These are phyloP conservation scores for Nevesoporus exiguus DNA, from an alignment of 768 basidiomycete genomes.

Conservation along the genomic window DNA sequence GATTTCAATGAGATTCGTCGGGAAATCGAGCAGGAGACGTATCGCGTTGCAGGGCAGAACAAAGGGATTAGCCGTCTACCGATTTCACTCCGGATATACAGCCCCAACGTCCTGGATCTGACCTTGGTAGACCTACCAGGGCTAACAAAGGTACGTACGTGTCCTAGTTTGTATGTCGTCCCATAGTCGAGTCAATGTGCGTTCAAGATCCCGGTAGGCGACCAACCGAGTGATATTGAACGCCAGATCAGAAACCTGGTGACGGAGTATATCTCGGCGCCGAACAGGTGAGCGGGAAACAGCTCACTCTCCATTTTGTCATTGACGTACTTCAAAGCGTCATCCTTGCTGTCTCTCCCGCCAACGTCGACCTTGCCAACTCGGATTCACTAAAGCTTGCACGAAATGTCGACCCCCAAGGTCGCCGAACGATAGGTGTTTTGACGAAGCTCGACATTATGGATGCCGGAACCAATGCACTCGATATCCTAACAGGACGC, in stretches of 20 bases:
- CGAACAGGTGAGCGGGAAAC: conserved; percentile 69
- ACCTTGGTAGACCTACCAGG: conserved; percentile 97
- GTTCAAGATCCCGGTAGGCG: conserved; percentile 84
- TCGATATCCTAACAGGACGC: conserved; percentile 93
- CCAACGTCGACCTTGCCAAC: conserved; percentile 98
- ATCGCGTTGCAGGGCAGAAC: conserved; percentile 95
- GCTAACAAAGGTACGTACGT: conserved; percentile 78
- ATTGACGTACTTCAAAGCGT: conserved; percentile 52
- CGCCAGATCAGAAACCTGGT: conserved; percentile 92
- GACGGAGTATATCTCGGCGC: conserved; percentile 94
- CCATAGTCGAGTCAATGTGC: neutral
- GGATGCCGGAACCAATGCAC: conserved; percentile 98
- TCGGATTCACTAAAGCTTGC: conserved; percentile 97
- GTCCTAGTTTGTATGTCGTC: neutral
- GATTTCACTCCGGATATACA: conserved; percentile 93
- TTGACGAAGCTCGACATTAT: conserved; percentile 97
- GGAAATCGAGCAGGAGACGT: conserved; percentile 98
- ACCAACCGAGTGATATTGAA: conserved; percentile 98
- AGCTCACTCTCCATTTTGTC: neutral
- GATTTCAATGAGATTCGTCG: conserved; percentile 92
- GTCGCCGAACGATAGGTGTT: conserved; percentile 93
- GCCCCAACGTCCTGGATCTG: conserved; percentile 91
- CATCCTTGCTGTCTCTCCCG: conserved; percentile 93
- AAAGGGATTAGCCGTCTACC: conserved; percentile 97
- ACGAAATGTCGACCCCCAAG: conserved; percentile 92